Evolutionary conservation across 495 filamentous ascomycete species (phyloP).

Genomic region (Lophiostoma macrostomum): DNA sequence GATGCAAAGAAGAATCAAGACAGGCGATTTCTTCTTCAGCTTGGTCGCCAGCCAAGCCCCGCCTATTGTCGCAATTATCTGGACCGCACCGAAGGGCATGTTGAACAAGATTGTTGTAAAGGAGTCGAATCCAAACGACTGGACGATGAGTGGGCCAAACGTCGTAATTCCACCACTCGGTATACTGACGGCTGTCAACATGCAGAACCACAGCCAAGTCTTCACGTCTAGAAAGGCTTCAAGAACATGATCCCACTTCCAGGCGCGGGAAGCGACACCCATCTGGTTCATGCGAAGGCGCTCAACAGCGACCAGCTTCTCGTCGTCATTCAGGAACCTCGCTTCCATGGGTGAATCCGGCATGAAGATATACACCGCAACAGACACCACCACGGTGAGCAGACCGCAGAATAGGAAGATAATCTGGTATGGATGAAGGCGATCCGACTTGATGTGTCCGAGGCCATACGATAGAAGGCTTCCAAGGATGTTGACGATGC

Average conservation of each 20-base stretch:
- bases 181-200: slow-evolving; percentile 56
- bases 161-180: slow-evolving; percentile 61
- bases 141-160: slow-evolving; percentile 63
- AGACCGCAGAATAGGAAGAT: slow-evolving; percentile 56
- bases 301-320: slow-evolving; percentile 61
- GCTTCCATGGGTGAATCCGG: slow-evolving; percentile 60
- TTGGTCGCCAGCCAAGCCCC: slow-evolving; percentile 54
- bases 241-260: slow-evolving; percentile 61
- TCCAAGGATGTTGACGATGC: slow-evolving; percentile 47
- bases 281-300: slow-evolving; percentile 64
- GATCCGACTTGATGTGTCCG: slow-evolving; percentile 53
- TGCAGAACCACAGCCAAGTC: slow-evolving; percentile 64
- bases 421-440: slow-evolving; percentile 57
- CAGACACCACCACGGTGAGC: slow-evolving; percentile 45
- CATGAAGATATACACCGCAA: slow-evolving; percentile 47
- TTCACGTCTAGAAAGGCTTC: slow-evolving; percentile 63
- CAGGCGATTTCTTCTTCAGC: slow-evolving; percentile 54
- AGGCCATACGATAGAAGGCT: slow-evolving; percentile 58
- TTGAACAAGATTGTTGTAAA: slow-evolving; percentile 64
- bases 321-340: slow-evolving; percentile 56
- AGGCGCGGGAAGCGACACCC: slow-evolving; percentile 55
- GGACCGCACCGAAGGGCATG: slow-evolving; percentile 62
- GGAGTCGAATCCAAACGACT: slow-evolving; percentile 57
- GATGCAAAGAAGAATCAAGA: slow-evolving; percentile 54
- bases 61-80: slow-evolving; percentile 57